Conservation (phyloP, 441 rosid genomes). For the Adansonia rubrostipa region DNA sequence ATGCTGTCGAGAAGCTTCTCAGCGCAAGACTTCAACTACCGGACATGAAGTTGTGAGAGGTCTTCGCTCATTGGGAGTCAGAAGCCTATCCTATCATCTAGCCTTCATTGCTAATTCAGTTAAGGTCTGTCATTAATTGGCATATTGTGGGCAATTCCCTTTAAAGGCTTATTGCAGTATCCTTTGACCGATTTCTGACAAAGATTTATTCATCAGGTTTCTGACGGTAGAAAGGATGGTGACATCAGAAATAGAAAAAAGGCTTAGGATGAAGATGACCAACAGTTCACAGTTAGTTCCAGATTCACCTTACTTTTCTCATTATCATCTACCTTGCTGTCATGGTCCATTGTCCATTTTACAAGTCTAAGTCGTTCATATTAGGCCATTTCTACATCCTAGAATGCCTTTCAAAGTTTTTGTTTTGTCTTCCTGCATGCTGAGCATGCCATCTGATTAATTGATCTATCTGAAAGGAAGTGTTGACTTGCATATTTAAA, state of each 20-base stretch:
- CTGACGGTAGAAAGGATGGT: conserved; percentile 78
- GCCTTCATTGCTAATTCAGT: conserved; percentile 94
- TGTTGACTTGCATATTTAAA: background rate
- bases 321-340: background rate
- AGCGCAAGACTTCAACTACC: conserved; percentile 60
- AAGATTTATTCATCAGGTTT: conserved; percentile 51
- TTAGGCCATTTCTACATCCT: conserved; percentile 6
- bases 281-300: conserved; percentile 70
- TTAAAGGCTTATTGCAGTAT: background rate
- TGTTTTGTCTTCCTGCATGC: background rate
- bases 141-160: background rate
- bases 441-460: background rate
- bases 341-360: conserved; percentile 1
- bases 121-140: conserved; percentile 61
- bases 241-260: conserved; percentile 87
- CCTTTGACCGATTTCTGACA: conserved; percentile 14
- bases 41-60: conserved; percentile 89
- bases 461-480: background rate
- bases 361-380: conserved; percentile 4
- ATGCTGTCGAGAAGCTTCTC: conserved; percentile 77
- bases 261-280: conserved; percentile 82
- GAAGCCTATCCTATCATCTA: conserved; percentile 92
- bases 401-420: conserved; percentile 1
- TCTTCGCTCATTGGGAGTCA: conserved; percentile 85
- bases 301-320: background rate